Evolutionary conservation across 345 rosid species (phyloP).

Genomic region (Jatropha curcas): DNA sequence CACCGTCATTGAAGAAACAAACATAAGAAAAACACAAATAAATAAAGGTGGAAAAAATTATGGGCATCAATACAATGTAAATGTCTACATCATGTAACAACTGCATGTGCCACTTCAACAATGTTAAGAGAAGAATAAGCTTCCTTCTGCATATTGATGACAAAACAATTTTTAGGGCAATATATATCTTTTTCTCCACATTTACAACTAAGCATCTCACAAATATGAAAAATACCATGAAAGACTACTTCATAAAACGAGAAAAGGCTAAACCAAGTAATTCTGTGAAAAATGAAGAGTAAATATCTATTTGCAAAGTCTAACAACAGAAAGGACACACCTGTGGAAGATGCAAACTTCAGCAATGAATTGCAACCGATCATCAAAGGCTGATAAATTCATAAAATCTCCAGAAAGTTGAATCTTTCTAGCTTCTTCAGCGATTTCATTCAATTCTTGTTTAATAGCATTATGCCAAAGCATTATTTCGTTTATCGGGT

Average conservation of each 20-base stretch:
- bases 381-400: conserved; percentile 70
- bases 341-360: conserved; percentile 94
- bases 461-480: conserved; percentile 90
- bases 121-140: background rate
- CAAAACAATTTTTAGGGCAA: background rate
- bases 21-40: conserved; percentile 5
- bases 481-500: conserved; percentile 81
- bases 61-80: conserved; percentile 1
- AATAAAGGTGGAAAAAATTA: background rate
- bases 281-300: background rate
- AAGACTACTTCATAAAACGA: background rate
- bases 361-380: conserved; percentile 79
- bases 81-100: background rate
- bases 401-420: conserved; percentile 73
- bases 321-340: conserved; percentile 35
- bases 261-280: background rate
- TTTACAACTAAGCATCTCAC: background rate
- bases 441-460: conserved; percentile 75
- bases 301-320: background rate
- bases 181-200: background rate
- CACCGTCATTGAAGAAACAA: background rate
- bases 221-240: background rate
- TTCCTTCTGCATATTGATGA: background rate
- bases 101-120: background rate
- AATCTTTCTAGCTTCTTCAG: conserved; percentile 79